Conservation (phyloP, 441 rosid genomes). For the Pelargonium fulgidum region DNA sequence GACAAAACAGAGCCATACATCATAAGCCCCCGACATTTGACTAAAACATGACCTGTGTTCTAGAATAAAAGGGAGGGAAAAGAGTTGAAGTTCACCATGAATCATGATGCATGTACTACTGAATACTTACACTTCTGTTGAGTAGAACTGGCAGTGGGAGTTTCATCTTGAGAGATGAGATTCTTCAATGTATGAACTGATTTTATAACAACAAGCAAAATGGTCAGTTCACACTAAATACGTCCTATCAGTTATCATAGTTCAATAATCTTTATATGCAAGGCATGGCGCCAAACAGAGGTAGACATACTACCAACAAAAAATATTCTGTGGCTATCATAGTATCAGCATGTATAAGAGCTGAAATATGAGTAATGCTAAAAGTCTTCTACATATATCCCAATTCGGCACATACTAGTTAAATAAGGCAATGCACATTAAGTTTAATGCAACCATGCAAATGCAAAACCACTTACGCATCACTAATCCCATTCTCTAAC, state of each 20-base stretch:
- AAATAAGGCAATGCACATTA: too few species aligned
- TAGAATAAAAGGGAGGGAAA: neutral
- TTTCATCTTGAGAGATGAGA: conserved; percentile 80
- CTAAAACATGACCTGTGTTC: too few species aligned
- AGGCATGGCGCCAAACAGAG: too few species aligned
- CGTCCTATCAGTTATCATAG: neutral
- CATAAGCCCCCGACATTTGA: conserved; percentile 2
- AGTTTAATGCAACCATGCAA: too few species aligned
- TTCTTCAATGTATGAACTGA: conserved; percentile 78
- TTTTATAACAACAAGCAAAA: conserved; percentile 21
- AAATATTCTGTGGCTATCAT: too few species aligned
- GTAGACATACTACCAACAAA: too few species aligned
- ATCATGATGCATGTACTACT: neutral
- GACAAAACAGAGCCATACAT: neutral
- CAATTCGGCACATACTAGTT: too few species aligned
- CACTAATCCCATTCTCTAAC: too few species aligned
- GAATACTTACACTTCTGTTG: conserved; percentile 61
- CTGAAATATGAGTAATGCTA: too few species aligned
- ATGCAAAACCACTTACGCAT: too few species aligned
- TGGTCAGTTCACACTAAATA: conserved; percentile 16
- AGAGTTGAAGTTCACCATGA: neutral
- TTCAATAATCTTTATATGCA: neutral
- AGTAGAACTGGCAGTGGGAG: conserved; percentile 42
- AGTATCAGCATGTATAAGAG: too few species aligned
- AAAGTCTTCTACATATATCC: too few species aligned